These are phyloP conservation scores for Mycena leptocephala DNA, from an alignment of 768 basidiomycete genomes.

Conservation along the genomic window DNA sequence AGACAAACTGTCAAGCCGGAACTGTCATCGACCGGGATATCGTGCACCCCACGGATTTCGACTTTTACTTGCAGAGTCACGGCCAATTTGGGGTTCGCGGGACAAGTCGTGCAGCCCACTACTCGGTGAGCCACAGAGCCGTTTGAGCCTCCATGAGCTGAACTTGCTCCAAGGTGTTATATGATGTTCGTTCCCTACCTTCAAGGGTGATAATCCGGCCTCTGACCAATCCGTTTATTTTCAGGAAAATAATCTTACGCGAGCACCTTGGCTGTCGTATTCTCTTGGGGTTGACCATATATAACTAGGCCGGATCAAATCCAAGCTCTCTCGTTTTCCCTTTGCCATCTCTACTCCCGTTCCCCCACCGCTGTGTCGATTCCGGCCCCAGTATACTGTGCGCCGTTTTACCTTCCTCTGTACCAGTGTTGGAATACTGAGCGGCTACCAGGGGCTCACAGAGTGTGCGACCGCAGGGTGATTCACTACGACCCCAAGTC, in stretches of 20 bases:
- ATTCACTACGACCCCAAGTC: constrained; percentile 70
- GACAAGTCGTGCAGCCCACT: constrained; percentile 70
- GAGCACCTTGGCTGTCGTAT: constrained; percentile 19
- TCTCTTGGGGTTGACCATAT: constrained; percentile 2
- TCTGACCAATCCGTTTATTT: neutral
- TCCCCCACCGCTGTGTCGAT: constrained; percentile 89
- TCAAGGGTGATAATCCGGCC: neutral
- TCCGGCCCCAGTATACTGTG: constrained; percentile 89
- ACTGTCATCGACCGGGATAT: constrained; percentile 83
- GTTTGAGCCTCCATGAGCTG: neutral
- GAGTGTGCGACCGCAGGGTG: constrained; percentile 76
- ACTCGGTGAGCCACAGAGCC: constrained; percentile 50
- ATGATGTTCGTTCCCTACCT: constrained; percentile 54
- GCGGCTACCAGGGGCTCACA: constrained; percentile 74
- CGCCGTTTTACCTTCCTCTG: constrained; percentile 36
- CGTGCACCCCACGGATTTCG: constrained; percentile 79
- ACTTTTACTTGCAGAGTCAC: constrained; percentile 86
- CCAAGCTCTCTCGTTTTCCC: constrained; percentile 78
- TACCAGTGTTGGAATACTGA: neutral
- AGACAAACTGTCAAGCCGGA: constrained; percentile 82
- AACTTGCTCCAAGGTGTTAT: constrained; percentile 40
- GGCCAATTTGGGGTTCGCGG: constrained; percentile 74
- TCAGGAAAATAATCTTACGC: constrained; percentile 76
- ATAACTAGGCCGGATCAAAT: constrained; percentile 72
- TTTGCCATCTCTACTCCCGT: constrained; percentile 87